These are phyloP conservation scores for Clonostachys solani DNA, from an alignment of 2,329 filamentous ascomycete genomes.

Conservation along the genomic window DNA sequence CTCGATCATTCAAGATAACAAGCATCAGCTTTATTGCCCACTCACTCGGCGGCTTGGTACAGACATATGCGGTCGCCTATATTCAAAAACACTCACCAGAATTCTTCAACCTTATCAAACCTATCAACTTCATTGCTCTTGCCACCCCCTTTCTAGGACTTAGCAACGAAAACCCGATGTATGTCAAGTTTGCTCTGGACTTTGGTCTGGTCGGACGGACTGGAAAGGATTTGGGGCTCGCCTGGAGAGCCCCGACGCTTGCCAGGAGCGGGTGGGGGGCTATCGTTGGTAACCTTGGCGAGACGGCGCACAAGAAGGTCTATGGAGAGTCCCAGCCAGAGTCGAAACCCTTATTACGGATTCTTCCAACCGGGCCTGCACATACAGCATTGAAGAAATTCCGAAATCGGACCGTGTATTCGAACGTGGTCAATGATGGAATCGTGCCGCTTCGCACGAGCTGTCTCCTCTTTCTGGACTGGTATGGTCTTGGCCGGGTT, in stretches of 20 bases:
- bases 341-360: slow-evolving; percentile 82
- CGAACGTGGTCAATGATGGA: slow-evolving; percentile 95
- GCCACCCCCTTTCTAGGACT: slow-evolving; percentile 86
- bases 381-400: slow-evolving; percentile 85
- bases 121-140: slow-evolving; percentile 85
- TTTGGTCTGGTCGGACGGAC: slow-evolving; percentile 95
- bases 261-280: slow-evolving; percentile 85
- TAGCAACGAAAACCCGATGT: slow-evolving; percentile 96
- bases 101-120: slow-evolving; percentile 83
- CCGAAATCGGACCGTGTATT: slow-evolving; percentile 86
- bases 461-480: slow-evolving; percentile 93
- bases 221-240: slow-evolving; percentile 89
- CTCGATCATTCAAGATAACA: slow-evolving; percentile 74
- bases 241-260: slow-evolving; percentile 86
- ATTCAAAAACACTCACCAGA: slow-evolving; percentile 92
- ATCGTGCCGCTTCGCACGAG: slow-evolving; percentile 94
- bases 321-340: slow-evolving; percentile 65
- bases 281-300: slow-evolving; percentile 76
- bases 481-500: slow-evolving; percentile 88
- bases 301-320: slow-evolving; percentile 57
- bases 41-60: slow-evolving; percentile 83
- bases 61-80: slow-evolving; percentile 93
- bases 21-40: slow-evolving; percentile 95
- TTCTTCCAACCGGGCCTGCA: slow-evolving; percentile 86
- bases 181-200: slow-evolving; percentile 94